Base-by-base conservation (phyloP, 805 yeast species). In the Nakazawaea ishiwadae region DNA sequence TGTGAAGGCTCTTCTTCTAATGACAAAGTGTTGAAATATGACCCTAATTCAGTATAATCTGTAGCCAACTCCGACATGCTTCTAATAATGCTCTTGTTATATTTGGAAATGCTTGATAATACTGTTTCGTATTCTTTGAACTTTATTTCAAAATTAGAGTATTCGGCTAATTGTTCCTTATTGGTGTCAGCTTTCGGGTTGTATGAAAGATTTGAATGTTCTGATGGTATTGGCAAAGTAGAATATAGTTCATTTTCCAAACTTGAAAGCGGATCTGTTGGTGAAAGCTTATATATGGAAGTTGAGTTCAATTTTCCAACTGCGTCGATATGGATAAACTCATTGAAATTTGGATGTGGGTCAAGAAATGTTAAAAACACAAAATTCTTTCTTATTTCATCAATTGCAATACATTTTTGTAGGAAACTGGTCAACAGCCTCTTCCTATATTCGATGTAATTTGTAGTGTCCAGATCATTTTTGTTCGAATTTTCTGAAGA, bases 341-440 rank as follows among this genome's bases (percentile, higher is more conserved):
- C 96, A 18, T 73, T 68, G 91, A 96, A 93, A 49, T 77, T 75
- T 10, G 86, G 77, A 46, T 83, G 83, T 5, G 98, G 96, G 55
- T 89, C 93, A 43, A 93, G 60, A 54, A 93, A 93, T 54, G 82
- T 78, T 31, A 78, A 72, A 53, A 89, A 86, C 17, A 84, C 78
- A 15, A 71, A 70, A 48, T 81, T 75, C 19, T 69, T 69, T 30
- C 78, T 62, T 17, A 93, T 69, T 48, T 71, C 75, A 1, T 67
- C 65, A 35, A 81, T 78, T 8, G 63, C 59, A 40, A 77, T 52
- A 58, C 98, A 91, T 46, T 89, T 71, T 54, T 85, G 85, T 44
- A 93, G 67, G 54, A 93, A 93, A 17, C 77, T 79, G 0, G 84
- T 70, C 34, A 90, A 71, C 72, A 85, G 73, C 45, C 96, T 66